phyloP scores from a whole-genome alignment of 2,329 filamentous ascomycete genomes.

The Monilinia aucupariae region DNA sequence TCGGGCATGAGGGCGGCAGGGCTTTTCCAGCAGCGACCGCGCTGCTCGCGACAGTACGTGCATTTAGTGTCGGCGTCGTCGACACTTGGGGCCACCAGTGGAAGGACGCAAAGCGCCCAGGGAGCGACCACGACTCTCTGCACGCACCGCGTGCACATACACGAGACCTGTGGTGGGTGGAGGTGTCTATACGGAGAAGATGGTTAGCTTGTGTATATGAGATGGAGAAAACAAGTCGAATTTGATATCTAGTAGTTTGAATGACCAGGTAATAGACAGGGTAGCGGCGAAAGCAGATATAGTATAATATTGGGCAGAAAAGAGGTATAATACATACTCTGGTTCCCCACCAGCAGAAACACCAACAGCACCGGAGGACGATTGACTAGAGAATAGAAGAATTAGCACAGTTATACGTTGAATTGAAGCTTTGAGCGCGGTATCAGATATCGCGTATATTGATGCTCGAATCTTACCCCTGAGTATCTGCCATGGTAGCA shows the following conservation, averaged over 20 bases:
- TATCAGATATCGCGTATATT: neutral
- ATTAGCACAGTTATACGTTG: neutral
- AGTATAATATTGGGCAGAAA: neutral
- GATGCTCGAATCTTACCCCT: neutral
- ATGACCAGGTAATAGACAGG: neutral
- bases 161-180: too few relatives aligned
- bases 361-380: neutral
- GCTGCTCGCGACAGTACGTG: neutral
- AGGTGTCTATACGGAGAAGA: neutral
- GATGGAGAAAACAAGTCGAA: neutral
- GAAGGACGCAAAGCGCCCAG: neutral
- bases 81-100: too few relatives aligned
- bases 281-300: neutral
- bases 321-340: neutral
- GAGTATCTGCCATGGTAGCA: slow-evolving; percentile 1
- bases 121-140: neutral
- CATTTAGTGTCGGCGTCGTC: neutral
- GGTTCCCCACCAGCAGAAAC: neutral
- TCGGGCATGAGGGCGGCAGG: neutral
- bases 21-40: neutral
- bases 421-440: neutral
- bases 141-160: neutral
- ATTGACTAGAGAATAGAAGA: neutral
- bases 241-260: neutral
- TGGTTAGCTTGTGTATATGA: neutral